Conservation (phyloP, 2,329 filamentous ascomycete species). For the Gaeumannomyces tritici region DNA sequence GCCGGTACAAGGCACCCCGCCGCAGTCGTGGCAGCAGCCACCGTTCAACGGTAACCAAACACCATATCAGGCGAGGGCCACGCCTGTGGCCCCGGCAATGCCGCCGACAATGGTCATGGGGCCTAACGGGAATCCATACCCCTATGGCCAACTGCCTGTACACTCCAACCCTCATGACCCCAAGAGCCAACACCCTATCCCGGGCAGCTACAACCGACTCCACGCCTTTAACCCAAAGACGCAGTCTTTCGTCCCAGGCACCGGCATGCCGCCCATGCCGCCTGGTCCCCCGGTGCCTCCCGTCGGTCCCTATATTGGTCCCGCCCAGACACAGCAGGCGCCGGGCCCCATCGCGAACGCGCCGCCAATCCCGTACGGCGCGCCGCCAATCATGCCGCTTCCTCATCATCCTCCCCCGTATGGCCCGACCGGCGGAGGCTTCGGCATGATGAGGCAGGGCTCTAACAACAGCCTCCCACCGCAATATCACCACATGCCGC, state of each 20-base stretch:
- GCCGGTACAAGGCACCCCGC: conserved; percentile 12
- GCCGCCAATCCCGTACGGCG: conserved; percentile 41
- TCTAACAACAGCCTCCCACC: conserved; percentile 44
- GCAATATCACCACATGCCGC: conserved; percentile 20
- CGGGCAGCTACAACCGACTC: conserved; percentile 51
- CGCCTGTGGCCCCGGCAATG: conserved; percentile 9
- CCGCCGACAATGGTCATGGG: neutral
- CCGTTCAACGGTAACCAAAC: conserved; percentile 16
- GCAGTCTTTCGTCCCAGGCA: conserved; percentile 75
- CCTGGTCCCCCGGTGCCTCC: conserved; percentile 28
- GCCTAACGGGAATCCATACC: conserved; percentile 47
- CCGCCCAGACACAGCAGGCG: conserved; percentile 15
- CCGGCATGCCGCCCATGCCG: conserved; percentile 37
- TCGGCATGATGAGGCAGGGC: conserved; percentile 46
- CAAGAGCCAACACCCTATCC: conserved; percentile 71
- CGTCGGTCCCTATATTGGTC: conserved; percentile 29
- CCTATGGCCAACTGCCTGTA: conserved; percentile 68
- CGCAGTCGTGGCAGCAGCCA: conserved; percentile 22
- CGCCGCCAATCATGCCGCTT: conserved; percentile 31
- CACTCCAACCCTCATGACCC: conserved; percentile 62
- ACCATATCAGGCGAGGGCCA: conserved; percentile 15
- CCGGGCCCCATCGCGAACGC: conserved; percentile 1
- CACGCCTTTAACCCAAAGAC: conserved; percentile 88
- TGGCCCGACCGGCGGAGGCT: conserved; percentile 29
- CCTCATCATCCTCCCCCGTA: conserved; percentile 40